A percentile compares a stretch with the other conserved stretches of the same genome.
phyloP scores from a whole-genome alignment of 2,329 filamentous ascomycete species.

The Pochonia chlamydosporia region DNA sequence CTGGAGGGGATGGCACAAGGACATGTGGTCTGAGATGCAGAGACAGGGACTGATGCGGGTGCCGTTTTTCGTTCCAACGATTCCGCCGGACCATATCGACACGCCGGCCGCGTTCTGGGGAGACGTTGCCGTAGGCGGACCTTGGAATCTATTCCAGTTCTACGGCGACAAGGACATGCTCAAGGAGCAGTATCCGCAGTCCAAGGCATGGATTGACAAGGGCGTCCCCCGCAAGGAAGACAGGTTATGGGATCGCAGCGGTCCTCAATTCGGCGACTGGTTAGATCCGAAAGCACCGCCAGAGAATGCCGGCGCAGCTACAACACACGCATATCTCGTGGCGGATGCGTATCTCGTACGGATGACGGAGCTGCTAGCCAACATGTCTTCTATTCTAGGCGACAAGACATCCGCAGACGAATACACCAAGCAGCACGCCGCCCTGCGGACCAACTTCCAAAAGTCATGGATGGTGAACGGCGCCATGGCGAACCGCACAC shows the following conservation, averaged over 20 bases:
- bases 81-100: slow-evolving; percentile 16
- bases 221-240: slow-evolving; percentile 25
- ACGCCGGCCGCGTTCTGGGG: slow-evolving; percentile 29
- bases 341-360: slow-evolving; percentile 42
- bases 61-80: slow-evolving; percentile 22
- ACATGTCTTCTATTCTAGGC: slow-evolving; percentile 27
- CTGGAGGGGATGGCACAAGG: slow-evolving; percentile 42
- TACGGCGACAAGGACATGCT: slow-evolving; percentile 32
- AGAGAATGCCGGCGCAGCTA: slow-evolving; percentile 30
- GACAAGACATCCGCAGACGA: slow-evolving; percentile 17
- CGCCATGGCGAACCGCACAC: slow-evolving; percentile 28
- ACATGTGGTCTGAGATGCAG: slow-evolving; percentile 32
- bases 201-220: slow-evolving; percentile 33
- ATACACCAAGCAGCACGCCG: slow-evolving; percentile 15
- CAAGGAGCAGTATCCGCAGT: slow-evolving; percentile 30
- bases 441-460: slow-evolving; percentile 22
- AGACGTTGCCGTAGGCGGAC: slow-evolving; percentile 34
- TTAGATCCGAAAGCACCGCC: slow-evolving; percentile 40
- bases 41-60: slow-evolving; percentile 15
- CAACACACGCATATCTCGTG: slow-evolving; percentile 34
- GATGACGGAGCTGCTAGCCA: slow-evolving; percentile 30
- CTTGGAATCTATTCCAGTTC: slow-evolving; percentile 34
- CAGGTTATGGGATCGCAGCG: slow-evolving; percentile 33
- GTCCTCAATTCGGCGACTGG: slow-evolving; percentile 40
- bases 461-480: slow-evolving; percentile 25